Base-by-base conservation (phyloP, 2,329 filamentous ascomycete genomes). In the Aspergillus costaricaensis region DNA sequence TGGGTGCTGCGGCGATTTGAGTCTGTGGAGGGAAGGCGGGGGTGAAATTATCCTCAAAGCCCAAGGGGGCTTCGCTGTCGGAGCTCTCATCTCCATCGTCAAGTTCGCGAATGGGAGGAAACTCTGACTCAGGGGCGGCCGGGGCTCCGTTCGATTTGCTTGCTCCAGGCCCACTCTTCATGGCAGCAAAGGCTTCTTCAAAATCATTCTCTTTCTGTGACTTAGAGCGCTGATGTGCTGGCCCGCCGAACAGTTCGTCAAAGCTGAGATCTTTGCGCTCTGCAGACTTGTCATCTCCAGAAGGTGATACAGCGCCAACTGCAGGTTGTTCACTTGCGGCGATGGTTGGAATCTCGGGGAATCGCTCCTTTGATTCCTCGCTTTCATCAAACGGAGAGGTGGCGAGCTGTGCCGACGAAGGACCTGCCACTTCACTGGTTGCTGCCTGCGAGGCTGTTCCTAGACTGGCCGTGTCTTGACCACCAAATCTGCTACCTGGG, bases 1-100 rank as follows among this genome's bases (percentile, higher is more conserved):
- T 67, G 50, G 68, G 62, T 39, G 68, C 68, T 23, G 67, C 68
- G 48, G 68, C 68, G 23, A 68, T 68, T 48, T 72, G 65, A n/a
- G 62, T 62, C 50, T 67, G 69, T 5, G 70, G 68, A 1, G 81
- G 76, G 47, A 80, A 83, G 30, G 85, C 84, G 14, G 91, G 87
- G 0, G 90, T 88, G 73, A 98, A 98, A 75, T 97, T 89, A 72
- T 99, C 95, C 53, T 96, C 94, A 72, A 98, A 98, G 0, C 93
- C 92, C 68, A 79, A 60, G 30, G 70, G 71, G 6, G 68, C 80
- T 44, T 91, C 92, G 52, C 86, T 85, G 51, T 91, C 91, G 61
- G 86, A 90, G 57, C 88, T 89, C 30, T 88, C 89, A 60, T 94
- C 91, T 59, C 93, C 90, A 30, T 87, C 84, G 63, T 91, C 89